A percentile compares a stretch with the other conserved stretches of the same genome.
phyloP scores from a whole-genome alignment of 2,329 filamentous ascomycete genomes.

The Alternaria sp. region DNA sequence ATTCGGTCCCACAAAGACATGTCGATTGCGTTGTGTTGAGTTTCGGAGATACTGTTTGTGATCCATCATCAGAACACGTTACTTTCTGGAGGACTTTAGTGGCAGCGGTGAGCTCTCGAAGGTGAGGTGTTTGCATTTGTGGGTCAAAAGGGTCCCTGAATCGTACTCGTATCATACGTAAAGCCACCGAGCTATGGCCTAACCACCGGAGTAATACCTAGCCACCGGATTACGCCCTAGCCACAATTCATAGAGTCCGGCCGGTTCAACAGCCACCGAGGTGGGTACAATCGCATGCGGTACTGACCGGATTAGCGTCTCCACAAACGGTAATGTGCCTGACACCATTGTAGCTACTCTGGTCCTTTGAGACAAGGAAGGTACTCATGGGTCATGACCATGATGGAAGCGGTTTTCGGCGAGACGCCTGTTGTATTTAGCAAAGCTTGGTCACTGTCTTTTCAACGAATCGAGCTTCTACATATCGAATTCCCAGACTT shows the following conservation, averaged over 20 bases:
- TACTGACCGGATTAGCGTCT: not conserved
- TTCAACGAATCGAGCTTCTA: not conserved
- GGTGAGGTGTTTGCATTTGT: not conserved
- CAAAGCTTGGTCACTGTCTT: not conserved
- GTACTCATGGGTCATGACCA: not conserved
- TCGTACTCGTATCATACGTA: not conserved
- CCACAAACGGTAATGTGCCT: not conserved
- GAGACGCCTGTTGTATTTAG: not conserved
- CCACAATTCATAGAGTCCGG: not conserved
- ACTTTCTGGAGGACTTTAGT: not conserved
- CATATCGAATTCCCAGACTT: not conserved
- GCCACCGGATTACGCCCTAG: not conserved
- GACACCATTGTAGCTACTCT: not conserved
- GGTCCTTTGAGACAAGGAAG: not conserved
- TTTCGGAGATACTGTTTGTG: not conserved
- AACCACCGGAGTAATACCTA: not conserved
- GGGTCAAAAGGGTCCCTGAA: not conserved
- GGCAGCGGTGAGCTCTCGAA: not conserved
- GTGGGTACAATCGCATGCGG: not conserved
- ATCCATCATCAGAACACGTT: not conserved
- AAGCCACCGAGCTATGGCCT: not conserved
- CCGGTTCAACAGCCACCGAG: not conserved
- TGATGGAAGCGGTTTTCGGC: not conserved
- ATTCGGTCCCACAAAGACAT: conserved; percentile 8
- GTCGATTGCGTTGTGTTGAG: not conserved